A percentile compares a stretch with the other conserved stretches of the same genome.
phyloP scores from a whole-genome alignment of 2,329 filamentous ascomycete species.

The Bipolaris oryzae region DNA sequence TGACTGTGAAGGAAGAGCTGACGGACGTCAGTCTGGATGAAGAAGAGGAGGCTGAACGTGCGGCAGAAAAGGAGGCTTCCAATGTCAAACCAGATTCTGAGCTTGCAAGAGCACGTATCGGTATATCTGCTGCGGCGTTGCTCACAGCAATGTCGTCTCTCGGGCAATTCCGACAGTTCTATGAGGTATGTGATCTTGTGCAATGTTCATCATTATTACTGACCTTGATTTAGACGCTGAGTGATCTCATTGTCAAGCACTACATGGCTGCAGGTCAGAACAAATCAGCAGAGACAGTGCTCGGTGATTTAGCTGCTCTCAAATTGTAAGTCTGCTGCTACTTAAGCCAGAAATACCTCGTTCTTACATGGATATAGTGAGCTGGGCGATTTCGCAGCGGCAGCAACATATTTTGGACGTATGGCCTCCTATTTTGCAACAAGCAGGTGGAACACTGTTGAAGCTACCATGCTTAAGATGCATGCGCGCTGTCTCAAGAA shows the following conservation, averaged over 20 bases:
- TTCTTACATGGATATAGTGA: conserved; percentile 49
- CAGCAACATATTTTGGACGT: conserved; percentile 77
- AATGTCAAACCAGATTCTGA: conserved; percentile 3
- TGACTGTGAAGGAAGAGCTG: conserved; percentile 36
- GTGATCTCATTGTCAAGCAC: conserved; percentile 81
- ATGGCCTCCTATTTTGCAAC: conserved; percentile 76
- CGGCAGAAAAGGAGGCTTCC: conserved; percentile 1
- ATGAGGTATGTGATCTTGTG: conserved; percentile 40
- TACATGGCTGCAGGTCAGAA: conserved; percentile 79
- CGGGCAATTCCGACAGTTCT: conserved; percentile 49
- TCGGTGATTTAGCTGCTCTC: conserved; percentile 84
- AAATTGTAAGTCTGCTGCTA: conserved; percentile 62
- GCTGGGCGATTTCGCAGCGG: conserved; percentile 72
- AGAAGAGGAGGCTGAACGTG: conserved; percentile 27
- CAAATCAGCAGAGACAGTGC: conserved; percentile 76
- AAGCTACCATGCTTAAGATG: conserved; percentile 83
- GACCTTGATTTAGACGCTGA: conserved; percentile 74
- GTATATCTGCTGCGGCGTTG: conserved; percentile 41
- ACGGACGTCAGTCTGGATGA: conserved; percentile 48
- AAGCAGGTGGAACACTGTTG: conserved; percentile 77
- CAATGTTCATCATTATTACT: conserved; percentile 2
- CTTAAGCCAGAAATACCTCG: neutral
- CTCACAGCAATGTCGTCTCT: conserved; percentile 44
- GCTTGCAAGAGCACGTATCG: conserved; percentile 25
- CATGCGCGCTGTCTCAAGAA: conserved; percentile 82